Conservation (phyloP, 495 filamentous ascomycete species). For the Corynascus novoguineensis region DNA sequence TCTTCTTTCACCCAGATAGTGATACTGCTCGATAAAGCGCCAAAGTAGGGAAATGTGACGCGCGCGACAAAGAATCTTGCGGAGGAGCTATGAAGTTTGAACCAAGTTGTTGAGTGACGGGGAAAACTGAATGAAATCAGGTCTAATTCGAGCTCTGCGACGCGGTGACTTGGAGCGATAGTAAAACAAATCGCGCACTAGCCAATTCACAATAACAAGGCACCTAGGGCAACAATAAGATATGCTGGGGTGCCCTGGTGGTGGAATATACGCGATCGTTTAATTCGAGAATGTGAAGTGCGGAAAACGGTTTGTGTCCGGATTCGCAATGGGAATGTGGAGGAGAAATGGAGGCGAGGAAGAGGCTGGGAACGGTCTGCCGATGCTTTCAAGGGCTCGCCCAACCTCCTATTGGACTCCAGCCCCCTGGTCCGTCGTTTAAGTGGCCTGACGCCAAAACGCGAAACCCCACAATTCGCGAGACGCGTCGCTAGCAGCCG, state of each 20-base stretch:
- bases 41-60: background rate
- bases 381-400: constrained; percentile 12
- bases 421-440: constrained; percentile 19
- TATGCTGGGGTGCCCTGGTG: constrained; percentile 13
- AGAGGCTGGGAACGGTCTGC: constrained; percentile 23
- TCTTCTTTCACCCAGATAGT: background rate
- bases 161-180: background rate
- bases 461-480: constrained; percentile 19
- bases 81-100: background rate
- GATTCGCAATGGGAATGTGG: constrained; percentile 9
- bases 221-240: constrained; percentile 14
- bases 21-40: background rate
- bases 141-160: background rate
- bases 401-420: constrained; percentile 21
- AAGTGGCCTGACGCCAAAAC: constrained; percentile 21
- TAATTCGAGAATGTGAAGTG: background rate
- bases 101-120: constrained; percentile 3
- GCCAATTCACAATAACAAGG: background rate
- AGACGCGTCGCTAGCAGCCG: constrained; percentile 5
- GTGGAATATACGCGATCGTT: background rate
- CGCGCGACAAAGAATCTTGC: background rate
- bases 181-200: constrained; percentile 14
- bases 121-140: background rate
- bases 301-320: background rate
- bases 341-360: constrained; percentile 13